Evolutionary conservation across 129 eudicot genomes (phyloP).

Genomic region (Ambrosia trifida): DNA sequence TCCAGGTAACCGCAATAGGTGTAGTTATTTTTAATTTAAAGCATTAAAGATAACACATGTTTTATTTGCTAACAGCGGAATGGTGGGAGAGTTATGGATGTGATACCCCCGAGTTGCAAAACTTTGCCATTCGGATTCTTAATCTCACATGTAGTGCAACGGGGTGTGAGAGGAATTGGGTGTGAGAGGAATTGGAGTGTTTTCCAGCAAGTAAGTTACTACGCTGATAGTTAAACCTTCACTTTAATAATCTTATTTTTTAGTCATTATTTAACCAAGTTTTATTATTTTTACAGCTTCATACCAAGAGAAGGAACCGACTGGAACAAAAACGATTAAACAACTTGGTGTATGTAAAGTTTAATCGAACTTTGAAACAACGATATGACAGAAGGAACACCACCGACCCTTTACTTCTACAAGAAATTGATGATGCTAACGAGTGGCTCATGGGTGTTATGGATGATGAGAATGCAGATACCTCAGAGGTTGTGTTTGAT

Average conservation of each 20-base stretch:
- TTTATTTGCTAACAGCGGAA: too few relatives aligned
- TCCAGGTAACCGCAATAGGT: background rate
- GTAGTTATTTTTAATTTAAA: too few relatives aligned
- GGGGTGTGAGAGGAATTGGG: background rate
- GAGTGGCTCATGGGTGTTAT: background rate
- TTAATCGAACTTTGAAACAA: background rate
- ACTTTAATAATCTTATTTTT: too few relatives aligned
- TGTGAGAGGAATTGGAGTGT: too few relatives aligned
- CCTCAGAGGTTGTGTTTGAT: background rate
- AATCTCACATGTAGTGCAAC: background rate
- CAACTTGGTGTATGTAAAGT: conserved; percentile 6
- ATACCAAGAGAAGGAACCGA: background rate
- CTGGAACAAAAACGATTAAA: background rate
- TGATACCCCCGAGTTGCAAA: too few relatives aligned
- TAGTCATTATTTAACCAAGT: background rate
- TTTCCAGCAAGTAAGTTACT: too few relatives aligned
- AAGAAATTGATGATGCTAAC: background rate
- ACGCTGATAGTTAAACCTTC: too few relatives aligned
- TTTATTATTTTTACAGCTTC: background rate
- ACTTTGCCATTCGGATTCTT: too few relatives aligned
- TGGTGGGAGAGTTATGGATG: too few relatives aligned
- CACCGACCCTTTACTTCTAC: background rate
- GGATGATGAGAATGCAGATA: too few relatives aligned
- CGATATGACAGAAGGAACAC: background rate
- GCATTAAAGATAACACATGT: background rate